phyloP scores from a whole-genome alignment of 2,329 filamentous ascomycete genomes.

The Tolypocladium tropicale region DNA sequence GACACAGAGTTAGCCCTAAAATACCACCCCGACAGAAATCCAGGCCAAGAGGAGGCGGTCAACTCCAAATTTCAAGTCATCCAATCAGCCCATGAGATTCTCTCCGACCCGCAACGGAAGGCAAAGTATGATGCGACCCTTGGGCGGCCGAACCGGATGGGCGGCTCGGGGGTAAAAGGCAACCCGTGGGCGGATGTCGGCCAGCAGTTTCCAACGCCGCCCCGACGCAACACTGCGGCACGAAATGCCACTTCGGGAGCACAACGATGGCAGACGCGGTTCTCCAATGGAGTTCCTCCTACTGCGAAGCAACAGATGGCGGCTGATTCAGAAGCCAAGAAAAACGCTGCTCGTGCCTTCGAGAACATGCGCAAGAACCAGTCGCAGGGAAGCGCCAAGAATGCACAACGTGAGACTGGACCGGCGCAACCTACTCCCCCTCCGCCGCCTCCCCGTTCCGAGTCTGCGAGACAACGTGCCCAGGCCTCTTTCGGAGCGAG shows the following conservation, averaged over 20 bases:
- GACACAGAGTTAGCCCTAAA: constrained; percentile 51
- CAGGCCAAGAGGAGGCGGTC: constrained; percentile 68
- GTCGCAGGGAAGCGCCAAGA: constrained; percentile 14
- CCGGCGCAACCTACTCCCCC: constrained; percentile 15
- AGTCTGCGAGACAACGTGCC: constrained; percentile 41
- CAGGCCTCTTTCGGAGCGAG: constrained; percentile 44
- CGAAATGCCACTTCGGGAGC: constrained; percentile 26
- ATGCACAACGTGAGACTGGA: constrained; percentile 14
- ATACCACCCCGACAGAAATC: constrained; percentile 85
- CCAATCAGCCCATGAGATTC: constrained; percentile 73
- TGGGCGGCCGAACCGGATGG: constrained; percentile 25
- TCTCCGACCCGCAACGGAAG: constrained; percentile 39
- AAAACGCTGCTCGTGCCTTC: constrained; percentile 30
- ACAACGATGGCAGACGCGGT: constrained; percentile 33
- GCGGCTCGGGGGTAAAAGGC: constrained; percentile 43
- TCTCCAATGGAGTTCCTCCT: constrained; percentile 29
- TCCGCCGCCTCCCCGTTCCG: constrained; percentile 30
- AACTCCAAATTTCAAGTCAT: constrained; percentile 79
- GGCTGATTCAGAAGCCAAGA: constrained; percentile 25
- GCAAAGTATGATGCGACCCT: constrained; percentile 43
- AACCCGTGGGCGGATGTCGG: constrained; percentile 45
- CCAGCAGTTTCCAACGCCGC: constrained; percentile 40
- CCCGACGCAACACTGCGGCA: constrained; percentile 26
- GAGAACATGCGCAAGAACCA: constrained; percentile 32
- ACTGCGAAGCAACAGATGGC: constrained; percentile 28